Conservation (phyloP, 805 yeast genomes). For the Nakazawaea ambrosiae region DNA sequence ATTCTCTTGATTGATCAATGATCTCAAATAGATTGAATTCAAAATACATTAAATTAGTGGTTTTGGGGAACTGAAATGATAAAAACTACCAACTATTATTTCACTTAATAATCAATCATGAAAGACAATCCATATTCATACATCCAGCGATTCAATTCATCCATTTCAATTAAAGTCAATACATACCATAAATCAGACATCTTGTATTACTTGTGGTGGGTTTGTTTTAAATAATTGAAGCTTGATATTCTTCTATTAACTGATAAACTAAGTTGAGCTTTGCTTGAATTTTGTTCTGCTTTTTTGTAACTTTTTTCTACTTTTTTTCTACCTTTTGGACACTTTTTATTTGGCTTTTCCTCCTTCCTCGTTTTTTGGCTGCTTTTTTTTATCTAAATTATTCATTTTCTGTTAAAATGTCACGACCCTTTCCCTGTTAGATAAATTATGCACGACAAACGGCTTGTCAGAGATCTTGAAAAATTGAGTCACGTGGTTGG, state of each 20-base stretch:
- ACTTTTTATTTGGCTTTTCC: background rate
- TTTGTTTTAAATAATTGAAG: too few species aligned
- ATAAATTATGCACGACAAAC: too few species aligned
- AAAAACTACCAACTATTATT: background rate
- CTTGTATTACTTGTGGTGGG: too few species aligned
- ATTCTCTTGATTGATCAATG: too few species aligned
- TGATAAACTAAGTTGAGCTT: background rate
- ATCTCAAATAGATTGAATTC: too few species aligned
- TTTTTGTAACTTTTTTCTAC: background rate
- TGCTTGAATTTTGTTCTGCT: background rate
- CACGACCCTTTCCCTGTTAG: too few species aligned
- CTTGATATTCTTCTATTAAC: background rate
- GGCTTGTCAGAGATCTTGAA: too few species aligned
- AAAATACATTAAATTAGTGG: too few species aligned
- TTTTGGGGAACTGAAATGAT: too few species aligned
- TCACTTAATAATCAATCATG: background rate
- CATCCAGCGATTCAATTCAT: background rate
- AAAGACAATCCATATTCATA: background rate
- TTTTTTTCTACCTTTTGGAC: background rate
- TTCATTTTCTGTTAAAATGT: too few species aligned
- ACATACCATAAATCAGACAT: slow-evolving; percentile 16
- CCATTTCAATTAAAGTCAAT: background rate
- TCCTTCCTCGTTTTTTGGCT: background rate
- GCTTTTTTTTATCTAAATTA: too few species aligned
- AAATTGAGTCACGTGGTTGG: too few species aligned